Base-by-base conservation (phyloP, 768 basidiomycete species). In the Mycena galericulata region DNA sequence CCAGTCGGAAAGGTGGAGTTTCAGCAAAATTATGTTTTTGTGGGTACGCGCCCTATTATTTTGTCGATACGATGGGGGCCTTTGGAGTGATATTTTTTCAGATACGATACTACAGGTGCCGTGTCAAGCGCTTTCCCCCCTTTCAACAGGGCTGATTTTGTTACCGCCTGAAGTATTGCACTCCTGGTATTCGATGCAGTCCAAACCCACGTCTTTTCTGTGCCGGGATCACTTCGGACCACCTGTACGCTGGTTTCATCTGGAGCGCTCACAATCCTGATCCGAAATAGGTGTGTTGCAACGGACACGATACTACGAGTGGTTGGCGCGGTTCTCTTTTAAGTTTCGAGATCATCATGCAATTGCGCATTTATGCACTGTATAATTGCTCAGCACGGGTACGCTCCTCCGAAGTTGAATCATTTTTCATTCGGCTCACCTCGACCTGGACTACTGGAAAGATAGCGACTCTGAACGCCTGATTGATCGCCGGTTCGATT, bases 261-360 rank as follows among this genome's bases (percentile, higher is more conserved):
- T 41, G 17, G 9, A 17, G 0, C 17, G 7, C 45, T 7, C 29
- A 26, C 18, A 5, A 24, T n/a, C 2, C 34, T 27, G 12, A 24
- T 22, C 29, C n/a, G 20, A n/a, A n/a, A n/a, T 47, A 85, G 85
- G n/a, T 86, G 85, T 63, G 75, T 85, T 18, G 81, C 78, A 3
- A 82, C 82, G 75, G 84, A 85, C 68, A 79, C 84, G 6, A 78
- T 81, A 20, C 84, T 78, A 32, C 80, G 84, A 5, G 72, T 85
- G 12, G 79, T 79, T 6, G 84, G 86, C 11, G 84, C 82, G 2
- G 75, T 86, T 30, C 81, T 80, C 36, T 74, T 87, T 10, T 86
- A 85, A 79, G 83, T 30, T 78, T 87, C 18, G 84, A 87, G 71
- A 83, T 86, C 18, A 75, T 86, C 63, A 84, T 87, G 82, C 84